Evolutionary conservation across 2,329 filamentous ascomycete species (phyloP), one percentile per base, ranked within the genome.

Genomic region (Fonsecaea monophora): DNA sequence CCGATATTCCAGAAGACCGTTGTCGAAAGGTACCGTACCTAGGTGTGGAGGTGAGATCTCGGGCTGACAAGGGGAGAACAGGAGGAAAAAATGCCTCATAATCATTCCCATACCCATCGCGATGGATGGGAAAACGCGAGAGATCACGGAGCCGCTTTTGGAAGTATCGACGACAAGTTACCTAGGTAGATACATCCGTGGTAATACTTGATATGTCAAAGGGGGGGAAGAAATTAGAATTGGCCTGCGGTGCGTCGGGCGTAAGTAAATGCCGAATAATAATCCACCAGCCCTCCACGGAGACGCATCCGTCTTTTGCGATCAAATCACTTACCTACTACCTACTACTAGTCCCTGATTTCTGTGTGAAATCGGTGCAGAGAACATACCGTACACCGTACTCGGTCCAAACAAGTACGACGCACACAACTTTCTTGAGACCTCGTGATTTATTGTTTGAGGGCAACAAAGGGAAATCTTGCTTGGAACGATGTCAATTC

Each of bases 31-130:
- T 32, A 32, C 30, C 30, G 30, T 32, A 32, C 30, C 30, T 32
- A 32, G 30, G 30, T 32, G 30, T 32, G 30, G 30, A 18, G 59
- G 42, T 45, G 38, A 13, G 12, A n/a, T 56, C 18, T 40, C 4
- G 4, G 30, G 6, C 30, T 32, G 30, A 32, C 30, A 32, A 32
- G 30, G 30, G 30, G 30, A 32, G 30, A 32, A 32, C 38, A 42
- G 32, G 32, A 12, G 9, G 10, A 18, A 32, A 64, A 65, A 65
- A 65, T 65, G 62, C 62, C 59, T 61, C 59, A 61, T 53, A 53
- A 15, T n/a, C 40, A 9, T 13, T 25, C 40, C 34, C 35, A 48
- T 6, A 59, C 25, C 10, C 32, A n/a, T n/a, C 7, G 30, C 30
- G 30, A 32, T 32, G 30, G 6, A 32, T 25, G 38, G 56, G 38